A percentile compares a stretch with the other conserved stretches of the same genome.
Evolutionary conservation across 805 yeast genomes (phyloP).

Genomic region (Metschnikowia similis): DNA sequence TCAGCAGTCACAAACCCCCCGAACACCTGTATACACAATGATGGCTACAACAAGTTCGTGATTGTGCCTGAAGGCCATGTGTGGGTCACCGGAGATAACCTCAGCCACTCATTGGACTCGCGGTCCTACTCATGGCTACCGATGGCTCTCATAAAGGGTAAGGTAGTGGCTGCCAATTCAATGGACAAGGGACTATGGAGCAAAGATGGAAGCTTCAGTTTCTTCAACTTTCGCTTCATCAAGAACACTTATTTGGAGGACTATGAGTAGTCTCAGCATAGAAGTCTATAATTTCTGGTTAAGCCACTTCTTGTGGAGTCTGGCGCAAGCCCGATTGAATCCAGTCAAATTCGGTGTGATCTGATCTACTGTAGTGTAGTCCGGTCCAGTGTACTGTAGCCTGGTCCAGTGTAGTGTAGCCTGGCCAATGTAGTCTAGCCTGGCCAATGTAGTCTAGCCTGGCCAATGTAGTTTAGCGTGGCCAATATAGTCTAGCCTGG

Average conservation of each 20-base stretch:
- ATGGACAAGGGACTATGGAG: constrained; percentile 45
- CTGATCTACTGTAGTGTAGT: no score
- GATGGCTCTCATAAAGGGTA: constrained; percentile 82
- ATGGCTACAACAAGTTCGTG: constrained; percentile 54
- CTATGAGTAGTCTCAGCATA: not conserved
- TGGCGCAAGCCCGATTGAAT: no score
- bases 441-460: no score
- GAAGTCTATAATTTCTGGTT: no score
- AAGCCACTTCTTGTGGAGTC: no score
- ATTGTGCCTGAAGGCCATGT: constrained; percentile 90
- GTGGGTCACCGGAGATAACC: constrained; percentile 96
- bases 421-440: no score
- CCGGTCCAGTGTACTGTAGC: no score
- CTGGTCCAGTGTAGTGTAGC: no score
- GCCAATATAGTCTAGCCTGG: no score
- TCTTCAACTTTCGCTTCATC: constrained; percentile 55
- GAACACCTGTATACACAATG: constrained; percentile 24
- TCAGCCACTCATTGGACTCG: constrained; percentile 83
- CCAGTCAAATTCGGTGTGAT: no score
- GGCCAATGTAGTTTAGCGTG: no score
- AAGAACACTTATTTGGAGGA: constrained; percentile 47
- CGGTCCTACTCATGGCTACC: constrained; percentile 89
- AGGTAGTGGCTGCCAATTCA: constrained; percentile 64
- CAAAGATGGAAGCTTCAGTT: constrained; percentile 27
- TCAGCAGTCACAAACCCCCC: constrained; percentile 37